These are phyloP conservation scores for Didymella glomerata DNA, from an alignment of 2,329 filamentous ascomycete species.

Conservation along the genomic window DNA sequence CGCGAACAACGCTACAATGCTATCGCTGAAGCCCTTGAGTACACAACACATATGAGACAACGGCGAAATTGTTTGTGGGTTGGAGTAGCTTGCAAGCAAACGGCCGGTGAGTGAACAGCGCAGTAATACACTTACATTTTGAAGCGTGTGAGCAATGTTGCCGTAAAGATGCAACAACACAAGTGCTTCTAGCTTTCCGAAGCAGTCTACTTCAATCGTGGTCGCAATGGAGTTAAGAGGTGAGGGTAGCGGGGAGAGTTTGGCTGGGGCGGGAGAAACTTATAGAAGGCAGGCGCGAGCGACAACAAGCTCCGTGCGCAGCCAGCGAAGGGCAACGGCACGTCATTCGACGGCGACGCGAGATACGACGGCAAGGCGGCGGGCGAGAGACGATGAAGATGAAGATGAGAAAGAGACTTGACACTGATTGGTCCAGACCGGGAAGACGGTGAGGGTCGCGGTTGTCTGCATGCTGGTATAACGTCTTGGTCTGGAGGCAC, in stretches of 20 bases:
- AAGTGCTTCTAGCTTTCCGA: neutral
- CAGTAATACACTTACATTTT: conserved; percentile 2
- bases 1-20: neutral
- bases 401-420: conserved; percentile 8
- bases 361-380: neutral
- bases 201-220: neutral
- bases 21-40: neutral
- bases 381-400: conserved; percentile 12
- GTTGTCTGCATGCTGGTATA: conserved; percentile 10
- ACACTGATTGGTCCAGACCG: conserved; percentile 1
- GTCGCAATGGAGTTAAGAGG: conserved; percentile 1
- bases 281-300: conserved; percentile 25
- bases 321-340: conserved; percentile 12
- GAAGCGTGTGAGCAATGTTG: neutral
- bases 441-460: conserved; percentile 4
- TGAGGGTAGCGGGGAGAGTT: neutral
- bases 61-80: neutral
- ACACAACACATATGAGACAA: neutral
- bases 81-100: neutral
- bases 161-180: neutral
- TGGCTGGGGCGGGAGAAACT: conserved; percentile 4
- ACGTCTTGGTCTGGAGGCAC: neutral
- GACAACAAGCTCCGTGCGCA: conserved; percentile 20
- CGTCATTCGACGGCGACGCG: conserved; percentile 1
- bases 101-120: neutral